phyloP scores from a whole-genome alignment of 805 yeast species.

The Gaillardinia entomophila region DNA sequence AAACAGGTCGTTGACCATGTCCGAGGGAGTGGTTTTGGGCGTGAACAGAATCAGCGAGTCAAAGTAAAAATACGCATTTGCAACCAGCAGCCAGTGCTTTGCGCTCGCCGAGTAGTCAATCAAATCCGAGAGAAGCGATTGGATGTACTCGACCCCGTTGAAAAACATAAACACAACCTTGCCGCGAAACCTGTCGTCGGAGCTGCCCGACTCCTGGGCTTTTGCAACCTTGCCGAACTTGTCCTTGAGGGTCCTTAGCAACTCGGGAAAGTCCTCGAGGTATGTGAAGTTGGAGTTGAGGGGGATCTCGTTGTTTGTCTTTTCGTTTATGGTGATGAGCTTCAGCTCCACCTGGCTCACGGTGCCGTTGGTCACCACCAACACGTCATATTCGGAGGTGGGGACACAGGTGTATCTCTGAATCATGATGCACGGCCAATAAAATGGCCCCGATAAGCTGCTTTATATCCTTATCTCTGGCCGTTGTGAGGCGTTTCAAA shows the following conservation, averaged over 20 bases:
- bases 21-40: conserved; percentile 1
- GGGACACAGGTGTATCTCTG: conserved; percentile 31
- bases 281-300: conserved; percentile 17
- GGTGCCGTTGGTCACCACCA: conserved; percentile 31
- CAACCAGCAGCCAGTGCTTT: conserved; percentile 1
- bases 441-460: not conserved
- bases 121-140: conserved; percentile 21
- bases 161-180: conserved; percentile 34
- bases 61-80: conserved; percentile 27
- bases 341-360: conserved; percentile 22
- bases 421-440: conserved; percentile 17
- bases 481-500: not conserved
- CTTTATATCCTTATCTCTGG: not conserved
- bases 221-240: conserved; percentile 2
- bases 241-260: conserved; percentile 11
- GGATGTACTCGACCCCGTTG: conserved; percentile 27
- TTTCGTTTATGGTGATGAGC: conserved; percentile 16
- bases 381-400: conserved; percentile 24
- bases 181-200: conserved; percentile 14
- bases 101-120: conserved; percentile 17
- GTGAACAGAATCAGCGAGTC: conserved; percentile 18
- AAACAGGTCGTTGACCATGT: conserved; percentile 8
- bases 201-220: not conserved
- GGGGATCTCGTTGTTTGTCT: conserved; percentile 15
- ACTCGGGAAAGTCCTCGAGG: conserved; percentile 16